These are phyloP conservation scores for Pachysandra terminalis DNA, from an alignment of 164 flowering plant genomes.

Conservation along the genomic window DNA sequence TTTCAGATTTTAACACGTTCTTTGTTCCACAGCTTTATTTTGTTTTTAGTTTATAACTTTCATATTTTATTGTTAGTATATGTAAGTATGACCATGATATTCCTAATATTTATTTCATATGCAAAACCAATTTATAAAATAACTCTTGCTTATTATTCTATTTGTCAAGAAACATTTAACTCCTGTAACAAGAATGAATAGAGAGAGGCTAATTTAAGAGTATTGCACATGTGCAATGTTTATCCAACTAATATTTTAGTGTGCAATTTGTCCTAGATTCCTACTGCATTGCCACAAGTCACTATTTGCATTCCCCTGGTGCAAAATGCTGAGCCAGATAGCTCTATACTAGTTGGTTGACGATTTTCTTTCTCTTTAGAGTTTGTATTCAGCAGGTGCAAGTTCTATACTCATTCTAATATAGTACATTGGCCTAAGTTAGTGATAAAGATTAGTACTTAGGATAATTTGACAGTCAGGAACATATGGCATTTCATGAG, in stretches of 20 bases:
- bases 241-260: background rate
- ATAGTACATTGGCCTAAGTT: background rate
- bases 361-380: too few relatives aligned
- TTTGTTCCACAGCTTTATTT: background rate
- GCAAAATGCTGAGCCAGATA: background rate
- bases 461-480: background rate
- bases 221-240: background rate
- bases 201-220: background rate
- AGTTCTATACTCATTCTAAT: background rate
- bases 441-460: background rate
- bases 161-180: too few relatives aligned
- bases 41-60: too few relatives aligned
- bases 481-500: background rate
- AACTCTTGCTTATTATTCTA: background rate
- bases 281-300: background rate
- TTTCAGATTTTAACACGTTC: background rate
- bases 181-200: background rate
- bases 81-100: background rate
- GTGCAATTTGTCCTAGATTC: background rate
- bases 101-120: background rate
- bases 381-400: background rate
- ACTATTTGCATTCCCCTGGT: background rate
- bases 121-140: background rate
- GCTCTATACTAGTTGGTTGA: background rate
- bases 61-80: background rate